A percentile compares a stretch with the other conserved stretches of the same genome.
Conservation (phyloP, 2,329 filamentous ascomycete genomes). For the Pyrenophora tritici-repentis region DNA sequence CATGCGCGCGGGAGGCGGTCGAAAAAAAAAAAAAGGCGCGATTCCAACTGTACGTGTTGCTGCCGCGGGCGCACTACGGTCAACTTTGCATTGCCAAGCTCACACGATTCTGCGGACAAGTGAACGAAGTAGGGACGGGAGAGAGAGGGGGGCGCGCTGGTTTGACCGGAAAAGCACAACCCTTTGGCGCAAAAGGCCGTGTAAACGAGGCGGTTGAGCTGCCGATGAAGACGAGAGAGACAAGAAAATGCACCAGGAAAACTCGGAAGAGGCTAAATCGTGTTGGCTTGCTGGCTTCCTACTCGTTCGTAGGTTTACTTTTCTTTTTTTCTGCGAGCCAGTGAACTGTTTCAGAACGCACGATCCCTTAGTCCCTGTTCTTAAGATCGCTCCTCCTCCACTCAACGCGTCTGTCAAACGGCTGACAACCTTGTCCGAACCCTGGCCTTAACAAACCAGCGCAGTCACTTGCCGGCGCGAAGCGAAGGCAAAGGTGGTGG, state of each 20-base stretch:
- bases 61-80: no score
- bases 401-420: not conserved
- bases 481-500: not conserved
- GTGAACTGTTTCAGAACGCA: not conserved
- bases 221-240: not conserved
- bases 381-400: constrained; percentile 5
- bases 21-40: no score
- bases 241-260: not conserved
- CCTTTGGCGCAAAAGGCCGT: no score
- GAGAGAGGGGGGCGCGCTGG: not conserved
- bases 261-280: no score
- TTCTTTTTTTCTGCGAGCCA: not conserved
- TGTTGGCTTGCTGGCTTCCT: not conserved
- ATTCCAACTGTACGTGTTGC: no score
- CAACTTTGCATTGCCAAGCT: no score
- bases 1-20: no score
- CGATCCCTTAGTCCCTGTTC: not conserved
- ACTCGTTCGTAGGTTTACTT: not conserved
- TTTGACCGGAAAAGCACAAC: not conserved
- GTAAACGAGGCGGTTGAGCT: no score
- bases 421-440: not conserved
- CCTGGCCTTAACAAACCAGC: no score
- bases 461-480: no score
- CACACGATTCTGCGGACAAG: no score
- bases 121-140: no score